Conservation (phyloP, 2,329 filamentous ascomycete species). For the Phyllosticta capitalensis region DNA sequence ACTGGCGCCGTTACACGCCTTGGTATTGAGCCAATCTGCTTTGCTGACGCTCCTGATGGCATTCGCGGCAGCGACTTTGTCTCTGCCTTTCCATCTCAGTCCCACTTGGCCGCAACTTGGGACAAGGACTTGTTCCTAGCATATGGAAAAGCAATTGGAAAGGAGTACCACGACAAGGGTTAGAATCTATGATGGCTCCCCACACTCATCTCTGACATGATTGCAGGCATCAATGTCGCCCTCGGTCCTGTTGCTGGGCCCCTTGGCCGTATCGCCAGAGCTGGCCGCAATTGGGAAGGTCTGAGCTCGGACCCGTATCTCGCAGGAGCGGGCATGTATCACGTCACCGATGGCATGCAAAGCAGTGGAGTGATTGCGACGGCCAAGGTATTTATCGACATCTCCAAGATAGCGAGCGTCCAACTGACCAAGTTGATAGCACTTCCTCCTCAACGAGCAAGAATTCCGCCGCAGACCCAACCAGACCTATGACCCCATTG, state of each 20-base stretch:
- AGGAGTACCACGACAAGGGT: constrained; percentile 23
- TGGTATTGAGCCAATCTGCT: constrained; percentile 28
- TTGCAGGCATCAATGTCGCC: constrained; percentile 52
- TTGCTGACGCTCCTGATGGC: constrained; percentile 30
- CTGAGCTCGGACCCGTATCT: constrained; percentile 62
- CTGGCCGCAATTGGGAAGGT: constrained; percentile 60
- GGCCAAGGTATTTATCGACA: constrained; percentile 41
- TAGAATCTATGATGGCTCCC: constrained; percentile 10
- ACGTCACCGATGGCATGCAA: constrained; percentile 46
- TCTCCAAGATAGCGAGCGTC: background rate
- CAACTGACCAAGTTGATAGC: constrained; percentile 24
- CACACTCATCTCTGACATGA: constrained; percentile 32
- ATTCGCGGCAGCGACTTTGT: constrained; percentile 24
- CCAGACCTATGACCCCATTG: constrained; percentile 43
- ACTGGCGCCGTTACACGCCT: constrained; percentile 28
- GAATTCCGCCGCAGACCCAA: constrained; percentile 37
- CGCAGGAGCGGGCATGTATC: constrained; percentile 40
- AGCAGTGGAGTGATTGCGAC: constrained; percentile 45
- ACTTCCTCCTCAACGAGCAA: constrained; percentile 52
- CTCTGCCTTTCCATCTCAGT: constrained; percentile 22
- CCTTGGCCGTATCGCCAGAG: constrained; percentile 52
- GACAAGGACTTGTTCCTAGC: constrained; percentile 26
- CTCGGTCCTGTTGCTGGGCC: constrained; percentile 62
- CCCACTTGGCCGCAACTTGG: constrained; percentile 30
- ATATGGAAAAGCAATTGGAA: constrained; percentile 24